Evolutionary conservation across 140 eudicot genomes (phyloP), one percentile per base, ranked within the genome.

Genomic region (Senecio squalidus): DNA sequence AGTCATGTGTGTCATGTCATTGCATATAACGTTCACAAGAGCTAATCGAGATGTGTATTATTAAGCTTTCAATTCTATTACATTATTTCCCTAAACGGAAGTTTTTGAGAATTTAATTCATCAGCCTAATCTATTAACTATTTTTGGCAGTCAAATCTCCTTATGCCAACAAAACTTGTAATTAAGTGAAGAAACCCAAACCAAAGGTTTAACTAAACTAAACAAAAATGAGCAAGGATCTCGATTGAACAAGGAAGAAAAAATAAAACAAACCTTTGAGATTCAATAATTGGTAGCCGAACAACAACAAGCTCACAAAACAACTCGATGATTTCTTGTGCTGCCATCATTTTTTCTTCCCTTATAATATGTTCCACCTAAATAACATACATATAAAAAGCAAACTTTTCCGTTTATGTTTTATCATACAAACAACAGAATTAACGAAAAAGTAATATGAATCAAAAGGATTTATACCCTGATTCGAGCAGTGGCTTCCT

Each of bases 331-430:
- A 92, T 87, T 72, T 87, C 98, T 80, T 92, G 98, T 2, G 98
- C 98, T 40, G 96, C 98, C 98, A 92, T 87, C 96, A 87, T 92
- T 73, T 92, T 92, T 77, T 92, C 98, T 74, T 92, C 98, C 57
- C 98, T 79, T 61, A 92, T 76, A 33, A 92, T 84, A 67, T 92
- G 98, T 77, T 92, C 98, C 6, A 92, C 98, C 98, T 92, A 68
- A 28, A 53, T 18, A 75, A 30, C 2, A 54, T n/a, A 62, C 15
- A 6, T 69, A 8, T 9, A 30, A 22, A 33, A 62, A 23, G 14
- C 11, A 25, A 70, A 48, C 27, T 29, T 13, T 5, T 20, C 2
- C 36, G 28, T 4, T 52, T 7, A 9, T 18, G 3, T 1, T 1
- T 9, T 61, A 40, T 26, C 58, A 40, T 0, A 9, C 0, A 23